Conservation (phyloP, 2,329 filamentous ascomycete genomes). For the Blastomyces emzantsi region DNA sequence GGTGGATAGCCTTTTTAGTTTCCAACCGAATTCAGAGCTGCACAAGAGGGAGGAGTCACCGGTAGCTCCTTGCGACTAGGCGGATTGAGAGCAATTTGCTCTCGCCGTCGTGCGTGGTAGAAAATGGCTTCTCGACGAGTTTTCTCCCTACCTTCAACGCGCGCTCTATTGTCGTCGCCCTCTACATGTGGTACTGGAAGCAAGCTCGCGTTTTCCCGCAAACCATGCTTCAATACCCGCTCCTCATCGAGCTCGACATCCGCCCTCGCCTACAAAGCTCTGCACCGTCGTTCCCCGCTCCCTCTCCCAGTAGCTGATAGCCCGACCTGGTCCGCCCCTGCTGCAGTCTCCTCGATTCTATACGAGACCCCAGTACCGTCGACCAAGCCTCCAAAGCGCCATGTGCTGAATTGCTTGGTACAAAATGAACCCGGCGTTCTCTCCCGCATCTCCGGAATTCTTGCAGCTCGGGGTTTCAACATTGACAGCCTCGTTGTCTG, state of each 20-base stretch:
- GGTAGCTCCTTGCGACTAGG: neutral
- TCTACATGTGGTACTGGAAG: constrained; percentile 16
- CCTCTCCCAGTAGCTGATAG: constrained; percentile 70
- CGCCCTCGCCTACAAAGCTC: constrained; percentile 92
- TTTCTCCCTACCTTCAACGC: constrained; percentile 27
- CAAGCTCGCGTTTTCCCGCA: neutral
- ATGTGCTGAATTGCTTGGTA: constrained; percentile 95
- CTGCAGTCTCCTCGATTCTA: constrained; percentile 94
- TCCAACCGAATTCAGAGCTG: neutral
- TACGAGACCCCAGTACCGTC: constrained; percentile 93
- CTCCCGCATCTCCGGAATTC: constrained; percentile 89
- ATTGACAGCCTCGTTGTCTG: constrained; percentile 98
- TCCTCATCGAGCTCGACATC: constrained; percentile 58
- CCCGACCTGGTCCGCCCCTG: constrained; percentile 76
- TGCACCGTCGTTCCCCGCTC: constrained; percentile 81
- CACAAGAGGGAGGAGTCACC: neutral
- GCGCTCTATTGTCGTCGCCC: constrained; percentile 11
- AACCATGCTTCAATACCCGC: constrained; percentile 4
- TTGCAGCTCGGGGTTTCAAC: constrained; percentile 95
- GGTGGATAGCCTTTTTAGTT: neutral
- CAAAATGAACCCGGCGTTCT: constrained; percentile 98
- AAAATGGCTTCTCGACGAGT: constrained; percentile 34
- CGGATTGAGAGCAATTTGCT: constrained; percentile 3
- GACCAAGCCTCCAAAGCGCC: constrained; percentile 75
- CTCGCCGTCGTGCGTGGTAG: neutral